Evolutionary conservation across 176 grass and related monocot species (phyloP), one percentile per base, ranked within the genome.

Genomic region (Avena atlantica): DNA sequence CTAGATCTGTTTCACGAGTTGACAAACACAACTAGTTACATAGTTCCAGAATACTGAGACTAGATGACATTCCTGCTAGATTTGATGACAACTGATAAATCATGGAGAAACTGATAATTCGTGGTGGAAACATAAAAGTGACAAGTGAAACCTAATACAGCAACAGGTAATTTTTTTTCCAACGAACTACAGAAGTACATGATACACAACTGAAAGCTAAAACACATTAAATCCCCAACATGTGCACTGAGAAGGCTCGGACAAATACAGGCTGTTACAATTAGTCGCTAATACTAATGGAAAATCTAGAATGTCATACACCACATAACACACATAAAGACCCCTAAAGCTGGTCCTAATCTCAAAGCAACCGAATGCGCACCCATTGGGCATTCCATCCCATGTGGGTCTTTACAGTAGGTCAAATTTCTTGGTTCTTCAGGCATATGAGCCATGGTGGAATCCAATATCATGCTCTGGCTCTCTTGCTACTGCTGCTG

Each of bases 401-500:
- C 89, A 88, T 68, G 21, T 23, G 59, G 81, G 61, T 81, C 51
- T 88, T 88, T 81, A 91, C 89, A 88, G 70, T 45, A 9, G 47
- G 89, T 91, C 81, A 88, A 87, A 60, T 74, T n/a, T n/a, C 74
- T 86, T 82, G 74, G 29, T 84, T 81, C 82, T 85, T 85, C 77
- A 82, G n/a, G 74, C 70, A 85, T 85, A 11, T 56, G 9, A 87
- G 40, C 40, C 70, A 40, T 75, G 75, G 67, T 84, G 69, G 42
- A 58, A 44, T 74, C 76, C 19, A 50, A 51, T 21, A 61, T 93
- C 85, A 95, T 75, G 86, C 88, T 85, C 91, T 88, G 59, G 93
- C 89, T 80, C 95, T 94, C 91, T 95, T 98, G 84, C 84, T 95
- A 82, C 93, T 95, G 75, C 91, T 93, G 80, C 91, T 98, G 89